phyloP scores from a whole-genome alignment of 2,329 filamentous ascomycete species.

The Neoscytalidium dimidiatum region DNA sequence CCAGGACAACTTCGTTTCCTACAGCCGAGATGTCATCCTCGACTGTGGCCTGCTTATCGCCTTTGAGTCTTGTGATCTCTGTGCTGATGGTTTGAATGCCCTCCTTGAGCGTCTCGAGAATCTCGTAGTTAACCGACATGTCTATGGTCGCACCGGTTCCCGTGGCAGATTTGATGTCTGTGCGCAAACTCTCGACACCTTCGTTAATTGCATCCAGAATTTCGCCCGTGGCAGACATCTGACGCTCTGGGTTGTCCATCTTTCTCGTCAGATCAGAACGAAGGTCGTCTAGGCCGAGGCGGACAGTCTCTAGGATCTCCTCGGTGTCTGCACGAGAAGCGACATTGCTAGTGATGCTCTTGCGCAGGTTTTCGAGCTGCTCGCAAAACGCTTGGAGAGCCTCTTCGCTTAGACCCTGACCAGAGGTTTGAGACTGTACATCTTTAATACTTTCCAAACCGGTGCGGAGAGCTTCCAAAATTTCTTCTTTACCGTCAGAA shows the following conservation, averaged over 20 bases:
- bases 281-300: conserved; percentile 53
- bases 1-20: conserved; percentile 60
- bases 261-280: conserved; percentile 53
- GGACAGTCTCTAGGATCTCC: conserved; percentile 51
- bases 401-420: conserved; percentile 46
- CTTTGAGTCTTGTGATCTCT: conserved; percentile 79
- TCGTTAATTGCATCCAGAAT: conserved; percentile 64
- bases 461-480: conserved; percentile 41
- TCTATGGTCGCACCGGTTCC: conserved; percentile 74
- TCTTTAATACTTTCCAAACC: conserved; percentile 40
- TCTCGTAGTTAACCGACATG: conserved; percentile 83
- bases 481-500: conserved; percentile 40
- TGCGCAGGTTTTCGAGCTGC: conserved; percentile 52
- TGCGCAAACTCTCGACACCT: conserved; percentile 73
- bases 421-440: not conserved
- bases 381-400: conserved; percentile 54
- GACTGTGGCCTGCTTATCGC: conserved; percentile 46
- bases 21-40: conserved; percentile 53
- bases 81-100: conserved; percentile 73
- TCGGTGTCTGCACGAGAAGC: conserved; percentile 48
- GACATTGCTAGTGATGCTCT: conserved; percentile 41
- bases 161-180: conserved; percentile 69
- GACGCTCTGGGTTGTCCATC: conserved; percentile 56
- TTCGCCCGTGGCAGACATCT: conserved; percentile 57
- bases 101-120: conserved; percentile 82